A percentile compares a stretch with the other conserved stretches of the same genome.
Evolutionary conservation across 768 basidiomycete genomes (phyloP).

Genomic region (Boletus fagicola): DNA sequence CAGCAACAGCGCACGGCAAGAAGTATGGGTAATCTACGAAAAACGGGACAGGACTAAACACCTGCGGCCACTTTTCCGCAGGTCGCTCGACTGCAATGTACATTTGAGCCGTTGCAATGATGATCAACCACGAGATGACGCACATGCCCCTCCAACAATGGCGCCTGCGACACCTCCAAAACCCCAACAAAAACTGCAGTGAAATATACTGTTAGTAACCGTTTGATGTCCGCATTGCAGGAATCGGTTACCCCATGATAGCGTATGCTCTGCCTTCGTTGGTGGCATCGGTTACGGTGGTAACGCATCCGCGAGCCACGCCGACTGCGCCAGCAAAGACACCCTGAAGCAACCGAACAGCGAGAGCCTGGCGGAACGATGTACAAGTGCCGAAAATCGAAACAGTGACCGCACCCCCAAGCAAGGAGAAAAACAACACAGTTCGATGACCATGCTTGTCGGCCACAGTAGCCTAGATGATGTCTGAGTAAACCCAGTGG

Average conservation of each 20-base stretch:
- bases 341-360: conserved; percentile 84
- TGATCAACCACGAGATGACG: conserved; percentile 30
- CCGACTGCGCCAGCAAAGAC: conserved; percentile 93
- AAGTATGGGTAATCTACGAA: conserved; percentile 88
- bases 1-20: conserved; percentile 79
- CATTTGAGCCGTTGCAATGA: conserved; percentile 6
- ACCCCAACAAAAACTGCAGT: conserved; percentile 85
- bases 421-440: conserved; percentile 80
- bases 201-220: not conserved
- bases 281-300: conserved; percentile 83
- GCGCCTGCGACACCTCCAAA: conserved; percentile 92
- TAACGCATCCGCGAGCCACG: conserved; percentile 85
- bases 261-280: conserved; percentile 97
- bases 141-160: conserved; percentile 80
- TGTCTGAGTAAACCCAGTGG: not conserved
- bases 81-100: conserved; percentile 69
- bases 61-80: conserved; percentile 78
- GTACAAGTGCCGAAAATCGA: conserved; percentile 75
- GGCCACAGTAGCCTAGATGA: conserved; percentile 81
- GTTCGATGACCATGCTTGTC: conserved; percentile 84
- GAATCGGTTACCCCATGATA: conserved; percentile 63
- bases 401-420: conserved; percentile 83
- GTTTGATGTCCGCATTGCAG: not conserved
- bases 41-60: conserved; percentile 63
- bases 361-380: conserved; percentile 75